Base-by-base conservation (phyloP, 2,329 filamentous ascomycete genomes). In the Grosmannia clavigera region DNA sequence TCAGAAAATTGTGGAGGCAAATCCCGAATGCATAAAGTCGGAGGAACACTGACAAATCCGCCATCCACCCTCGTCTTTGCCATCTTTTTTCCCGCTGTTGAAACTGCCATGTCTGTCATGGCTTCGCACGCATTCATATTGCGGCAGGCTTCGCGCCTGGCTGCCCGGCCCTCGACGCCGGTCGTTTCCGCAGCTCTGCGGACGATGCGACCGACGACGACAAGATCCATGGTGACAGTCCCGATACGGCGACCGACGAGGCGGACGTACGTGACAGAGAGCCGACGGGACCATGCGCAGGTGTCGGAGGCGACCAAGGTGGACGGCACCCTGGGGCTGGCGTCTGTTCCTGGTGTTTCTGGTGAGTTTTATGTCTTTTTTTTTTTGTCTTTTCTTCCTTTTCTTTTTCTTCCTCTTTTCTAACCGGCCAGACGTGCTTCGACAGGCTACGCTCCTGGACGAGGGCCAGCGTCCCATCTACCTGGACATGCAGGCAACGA, bases 401-500 rank as follows among this genome's bases (percentile, higher is more conserved):
- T 52, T 29, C 33, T n/a, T 55, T 40, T 9, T 68, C 50, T 65
- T 25, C 5, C 11, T 51, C 2, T 1, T 22, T 1, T 22, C 35
- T 22, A 55, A 35, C 69, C 27, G 7, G 22, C 51, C 62, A 81
- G 88, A 88, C 65, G 86, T 96, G 54, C 78, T 99, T 63, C 95
- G 94, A 77, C 87, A 96, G 72, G 92, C 92, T 10, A 91, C 90
- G 14, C 79, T 96, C 64, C 89, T 97, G 86, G 92, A 96, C 66
- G 86, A 95, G 73, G 94, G 94, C 61, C 86, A 89, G 63, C 81
- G 94, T 62, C 94, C 94, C 48, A 97, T 99, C 70, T 99, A 99
- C 69, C 86, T 99, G 59, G 94, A 99, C 71, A 96, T 96, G 87
- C 94, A 99, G 75, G 90, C 94, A 43, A 99, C 94, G 1, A 99